These are phyloP conservation scores for Xylaria palmicola DNA, from an alignment of 495 filamentous ascomycete species.

Conservation along the genomic window DNA sequence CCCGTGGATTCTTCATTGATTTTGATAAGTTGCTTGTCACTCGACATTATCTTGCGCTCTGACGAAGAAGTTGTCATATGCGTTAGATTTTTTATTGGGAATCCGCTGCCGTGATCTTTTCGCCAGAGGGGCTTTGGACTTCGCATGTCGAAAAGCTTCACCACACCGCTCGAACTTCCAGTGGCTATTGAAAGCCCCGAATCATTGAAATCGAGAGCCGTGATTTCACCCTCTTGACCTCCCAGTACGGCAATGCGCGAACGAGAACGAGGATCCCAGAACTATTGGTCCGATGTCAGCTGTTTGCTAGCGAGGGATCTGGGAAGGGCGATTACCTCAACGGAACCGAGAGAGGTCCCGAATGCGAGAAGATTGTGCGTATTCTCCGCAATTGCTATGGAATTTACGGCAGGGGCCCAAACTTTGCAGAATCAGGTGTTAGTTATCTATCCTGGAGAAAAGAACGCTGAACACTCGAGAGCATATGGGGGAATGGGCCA, in stretches of 20 bases:
- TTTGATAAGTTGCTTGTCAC: slow-evolving; percentile 96
- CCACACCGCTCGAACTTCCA: slow-evolving; percentile 85
- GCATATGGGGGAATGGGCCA: background rate
- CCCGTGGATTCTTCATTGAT: slow-evolving; percentile 84
- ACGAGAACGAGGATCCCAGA: slow-evolving; percentile 87
- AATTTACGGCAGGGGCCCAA: slow-evolving; percentile 79
- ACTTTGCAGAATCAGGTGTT: slow-evolving; percentile 30
- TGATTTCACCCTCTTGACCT: slow-evolving; percentile 68
- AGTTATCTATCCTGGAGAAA: background rate
- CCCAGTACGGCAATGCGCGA: slow-evolving; percentile 76
- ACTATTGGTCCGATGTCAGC: slow-evolving; percentile 27
- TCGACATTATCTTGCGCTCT: slow-evolving; percentile 84
- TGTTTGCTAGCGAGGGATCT: background rate
- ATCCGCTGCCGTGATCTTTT: slow-evolving; percentile 96
- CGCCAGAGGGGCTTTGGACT: slow-evolving; percentile 79
- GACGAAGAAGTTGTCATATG: slow-evolving; percentile 77
- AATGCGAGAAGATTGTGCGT: slow-evolving; percentile 92
- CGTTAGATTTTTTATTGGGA: slow-evolving; percentile 79
- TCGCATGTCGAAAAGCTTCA: slow-evolving; percentile 90
- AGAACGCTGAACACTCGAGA: background rate
- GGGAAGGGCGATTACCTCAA: slow-evolving; percentile 51
- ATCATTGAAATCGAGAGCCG: slow-evolving; percentile 79
- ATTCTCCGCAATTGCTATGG: slow-evolving; percentile 81
- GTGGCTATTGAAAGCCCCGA: slow-evolving; percentile 85
- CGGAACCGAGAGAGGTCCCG: slow-evolving; percentile 91